A percentile compares a stretch with the other conserved stretches of the same genome.
These are phyloP conservation scores for Penicillium daleae DNA, from an alignment of 495 filamentous ascomycete species.

Conservation along the genomic window DNA sequence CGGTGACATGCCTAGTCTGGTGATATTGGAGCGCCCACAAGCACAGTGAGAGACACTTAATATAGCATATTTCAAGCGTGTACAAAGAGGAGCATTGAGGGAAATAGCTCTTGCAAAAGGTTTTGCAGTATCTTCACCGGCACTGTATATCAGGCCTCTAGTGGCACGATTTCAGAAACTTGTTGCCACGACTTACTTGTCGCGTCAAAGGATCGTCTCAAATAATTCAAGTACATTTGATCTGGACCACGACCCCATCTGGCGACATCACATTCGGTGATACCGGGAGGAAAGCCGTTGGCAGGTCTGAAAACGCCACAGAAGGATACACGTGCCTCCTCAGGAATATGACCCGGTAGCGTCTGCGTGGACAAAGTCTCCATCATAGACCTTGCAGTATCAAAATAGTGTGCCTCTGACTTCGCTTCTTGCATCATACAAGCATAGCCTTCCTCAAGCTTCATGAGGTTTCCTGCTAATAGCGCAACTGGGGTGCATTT, in stretches of 20 bases:
- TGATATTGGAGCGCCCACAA: too few relatives aligned
- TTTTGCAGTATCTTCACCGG: neutral
- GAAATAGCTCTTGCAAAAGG: neutral
- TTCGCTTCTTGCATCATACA: neutral
- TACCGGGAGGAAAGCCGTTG: constrained; percentile 26
- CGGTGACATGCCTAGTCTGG: too few relatives aligned
- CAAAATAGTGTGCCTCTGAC: neutral
- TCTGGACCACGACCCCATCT: constrained; percentile 22
- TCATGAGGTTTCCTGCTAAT: constrained; percentile 30
- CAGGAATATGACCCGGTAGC: constrained; percentile 22
- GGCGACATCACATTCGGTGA: constrained; percentile 22
- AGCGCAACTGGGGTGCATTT: constrained; percentile 21
- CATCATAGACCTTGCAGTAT: neutral
- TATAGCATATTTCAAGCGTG: neutral
- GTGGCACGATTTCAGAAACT: constrained; percentile 23
- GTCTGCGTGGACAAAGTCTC: neutral
- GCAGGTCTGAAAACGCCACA: constrained; percentile 29
- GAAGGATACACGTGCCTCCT: constrained; percentile 36
- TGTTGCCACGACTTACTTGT: constrained; percentile 21
- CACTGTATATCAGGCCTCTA: constrained; percentile 11
- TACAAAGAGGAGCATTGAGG: neutral
- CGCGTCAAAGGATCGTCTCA: constrained; percentile 14
- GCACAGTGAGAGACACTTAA: too few relatives aligned
- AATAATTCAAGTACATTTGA: constrained; percentile 27
- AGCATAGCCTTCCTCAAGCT: constrained; percentile 33